Conservation (phyloP, 2,329 filamentous ascomycete genomes). For the Aspergillus ochraceoroseus region DNA sequence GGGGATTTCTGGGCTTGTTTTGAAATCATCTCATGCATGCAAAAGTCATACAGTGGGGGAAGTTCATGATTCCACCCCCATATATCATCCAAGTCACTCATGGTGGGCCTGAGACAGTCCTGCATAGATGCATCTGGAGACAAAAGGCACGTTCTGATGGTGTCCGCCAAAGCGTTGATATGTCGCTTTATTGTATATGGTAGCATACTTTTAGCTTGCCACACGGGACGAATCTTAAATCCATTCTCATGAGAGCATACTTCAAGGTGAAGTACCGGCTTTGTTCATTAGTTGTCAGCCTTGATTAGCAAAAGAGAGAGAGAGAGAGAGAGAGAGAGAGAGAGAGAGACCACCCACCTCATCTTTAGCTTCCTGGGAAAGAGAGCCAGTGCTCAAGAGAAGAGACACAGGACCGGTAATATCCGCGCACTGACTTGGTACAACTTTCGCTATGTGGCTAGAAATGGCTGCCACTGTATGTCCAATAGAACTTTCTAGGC, state of each 20-base stretch:
- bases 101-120: constrained; percentile 31
- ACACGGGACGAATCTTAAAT: constrained; percentile 41
- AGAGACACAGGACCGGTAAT: constrained; percentile 12
- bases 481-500: constrained; percentile 31
- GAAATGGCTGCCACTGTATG: constrained; percentile 28
- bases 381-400: constrained; percentile 24
- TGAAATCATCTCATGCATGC: constrained; percentile 48
- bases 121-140: constrained; percentile 30
- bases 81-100: constrained; percentile 42
- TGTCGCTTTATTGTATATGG: constrained; percentile 44
- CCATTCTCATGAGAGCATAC: constrained; percentile 23
- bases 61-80: constrained; percentile 49
- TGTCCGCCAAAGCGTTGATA: constrained; percentile 44
- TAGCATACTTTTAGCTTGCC: constrained; percentile 41
- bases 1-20: constrained; percentile 23
- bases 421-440: neutral
- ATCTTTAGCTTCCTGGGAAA: constrained; percentile 20
- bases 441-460: constrained; percentile 20
- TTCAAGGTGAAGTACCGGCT: constrained; percentile 36
- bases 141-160: constrained; percentile 34
- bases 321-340: no score
- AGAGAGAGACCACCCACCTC: no score
- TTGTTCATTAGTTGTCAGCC: constrained; percentile 7
- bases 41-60: constrained; percentile 42
- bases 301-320: no score